Evolutionary conservation across 805 yeast species (phyloP).

Genomic region (Jamesozyma piceae): DNA sequence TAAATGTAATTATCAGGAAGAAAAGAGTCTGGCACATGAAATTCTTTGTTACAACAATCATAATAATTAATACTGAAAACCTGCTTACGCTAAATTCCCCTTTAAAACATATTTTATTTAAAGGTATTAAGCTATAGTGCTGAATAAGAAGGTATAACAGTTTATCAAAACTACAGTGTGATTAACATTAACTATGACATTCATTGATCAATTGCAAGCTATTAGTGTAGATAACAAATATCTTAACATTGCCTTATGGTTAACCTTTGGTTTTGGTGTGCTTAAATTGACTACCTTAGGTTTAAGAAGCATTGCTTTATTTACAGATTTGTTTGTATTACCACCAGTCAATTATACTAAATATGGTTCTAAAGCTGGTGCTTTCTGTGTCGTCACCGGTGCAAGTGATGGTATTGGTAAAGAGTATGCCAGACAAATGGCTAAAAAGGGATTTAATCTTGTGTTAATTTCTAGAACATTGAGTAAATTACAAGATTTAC

Average conservation of each 20-base stretch:
- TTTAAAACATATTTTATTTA: no score
- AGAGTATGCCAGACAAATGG: constrained; percentile 81
- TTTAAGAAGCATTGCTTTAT: constrained; percentile 42
- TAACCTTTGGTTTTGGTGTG: constrained; percentile 52
- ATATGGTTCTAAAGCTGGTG: constrained; percentile 64
- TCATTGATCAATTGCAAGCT: constrained; percentile 19
- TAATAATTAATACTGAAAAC: no score
- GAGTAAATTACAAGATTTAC: constrained; percentile 59
- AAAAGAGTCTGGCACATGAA: no score
- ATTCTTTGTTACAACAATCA: no score
- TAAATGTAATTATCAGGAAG: no score
- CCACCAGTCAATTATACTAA: constrained; percentile 49
- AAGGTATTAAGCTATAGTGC: no score
- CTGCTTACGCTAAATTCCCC: no score
- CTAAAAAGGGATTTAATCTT: constrained; percentile 72
- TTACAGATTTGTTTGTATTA: constrained; percentile 54
- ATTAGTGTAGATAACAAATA: constrained; percentile 16
- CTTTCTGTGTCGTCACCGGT: constrained; percentile 95
- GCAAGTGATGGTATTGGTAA: constrained; percentile 97
- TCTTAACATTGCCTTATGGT: constrained; percentile 27
- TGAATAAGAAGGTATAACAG: no score
- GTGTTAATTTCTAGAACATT: constrained; percentile 78
- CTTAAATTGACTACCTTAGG: constrained; percentile 44
- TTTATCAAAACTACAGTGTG: no score
- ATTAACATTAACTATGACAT: constrained; percentile 6